Conservation (phyloP, 140 eudicot genomes). For the Cichorium intybus region DNA sequence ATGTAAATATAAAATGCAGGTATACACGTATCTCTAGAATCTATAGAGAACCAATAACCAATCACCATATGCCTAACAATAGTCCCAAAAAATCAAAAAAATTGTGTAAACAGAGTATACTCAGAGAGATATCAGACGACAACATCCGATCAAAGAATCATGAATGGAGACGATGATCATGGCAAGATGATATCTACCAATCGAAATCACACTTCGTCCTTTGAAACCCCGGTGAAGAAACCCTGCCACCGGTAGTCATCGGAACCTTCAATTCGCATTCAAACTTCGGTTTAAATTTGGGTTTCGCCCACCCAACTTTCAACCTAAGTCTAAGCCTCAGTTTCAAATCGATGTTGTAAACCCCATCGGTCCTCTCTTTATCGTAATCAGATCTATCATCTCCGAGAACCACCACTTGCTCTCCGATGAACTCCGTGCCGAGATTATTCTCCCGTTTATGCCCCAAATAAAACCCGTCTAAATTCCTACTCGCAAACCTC, state of each 20-base stretch:
- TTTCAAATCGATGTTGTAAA: constrained; percentile 39
- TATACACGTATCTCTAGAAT: background rate
- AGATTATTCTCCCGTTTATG: constrained; percentile 32
- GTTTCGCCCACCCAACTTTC: constrained; percentile 50
- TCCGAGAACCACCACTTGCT: constrained; percentile 26
- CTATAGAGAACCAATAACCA: background rate
- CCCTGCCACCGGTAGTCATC: constrained; percentile 11
- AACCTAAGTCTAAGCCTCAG: constrained; percentile 38
- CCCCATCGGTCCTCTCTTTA: constrained; percentile 29
- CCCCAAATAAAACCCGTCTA: constrained; percentile 45
- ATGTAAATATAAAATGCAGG: background rate
- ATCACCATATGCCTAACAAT: too few species aligned
- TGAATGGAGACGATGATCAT: background rate
- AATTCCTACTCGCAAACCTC: constrained; percentile 20
- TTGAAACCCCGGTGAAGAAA: constrained; percentile 11
- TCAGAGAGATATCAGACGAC: background rate
- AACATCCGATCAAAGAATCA: background rate
- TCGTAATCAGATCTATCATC: constrained; percentile 22
- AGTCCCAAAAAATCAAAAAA: background rate
- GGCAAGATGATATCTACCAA: constrained; percentile 24
- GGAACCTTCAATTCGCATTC: constrained; percentile 62
- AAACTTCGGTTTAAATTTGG: constrained; percentile 52
- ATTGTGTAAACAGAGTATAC: background rate
- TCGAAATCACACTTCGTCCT: constrained; percentile 37
- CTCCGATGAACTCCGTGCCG: constrained; percentile 32